Conservation (phyloP, 2,329 filamentous ascomycete genomes). For the Ascochyta clinopodiicola region DNA sequence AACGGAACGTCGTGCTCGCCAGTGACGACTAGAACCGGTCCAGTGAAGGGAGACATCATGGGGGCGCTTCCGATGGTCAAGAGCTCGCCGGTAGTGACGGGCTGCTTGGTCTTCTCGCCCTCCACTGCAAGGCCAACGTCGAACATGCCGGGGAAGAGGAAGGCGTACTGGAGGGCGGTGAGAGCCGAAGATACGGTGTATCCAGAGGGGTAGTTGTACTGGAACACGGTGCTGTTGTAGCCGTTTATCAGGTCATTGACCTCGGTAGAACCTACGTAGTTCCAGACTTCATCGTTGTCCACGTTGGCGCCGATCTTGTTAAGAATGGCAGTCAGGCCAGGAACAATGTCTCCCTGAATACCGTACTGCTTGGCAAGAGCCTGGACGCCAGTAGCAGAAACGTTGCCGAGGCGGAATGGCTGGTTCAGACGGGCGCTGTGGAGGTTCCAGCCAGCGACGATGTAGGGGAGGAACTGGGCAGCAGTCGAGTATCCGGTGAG, state of each 20-base stretch:
- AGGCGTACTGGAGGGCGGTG: conserved; percentile 59
- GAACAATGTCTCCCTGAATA: conserved; percentile 20
- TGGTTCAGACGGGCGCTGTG: conserved; percentile 54
- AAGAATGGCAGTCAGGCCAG: conserved; percentile 27
- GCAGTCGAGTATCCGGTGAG: conserved; percentile 67
- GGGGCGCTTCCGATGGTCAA: conserved; percentile 59
- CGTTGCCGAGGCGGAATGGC: conserved; percentile 49
- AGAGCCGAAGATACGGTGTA: conserved; percentile 60
- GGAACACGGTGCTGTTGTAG: conserved; percentile 34
- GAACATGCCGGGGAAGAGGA: conserved; percentile 59
- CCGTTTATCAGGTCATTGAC: conserved; percentile 38
- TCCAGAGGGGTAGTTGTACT: conserved; percentile 52
- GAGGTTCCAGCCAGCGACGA: conserved; percentile 57
- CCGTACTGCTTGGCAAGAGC: conserved; percentile 19
- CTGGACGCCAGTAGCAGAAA: conserved; percentile 21
- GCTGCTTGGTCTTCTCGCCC: conserved; percentile 59
- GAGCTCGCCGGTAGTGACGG: conserved; percentile 65
- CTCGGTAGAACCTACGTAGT: conserved; percentile 39
- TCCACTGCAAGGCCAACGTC: conserved; percentile 60
- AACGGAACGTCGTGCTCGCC: conserved; percentile 61
- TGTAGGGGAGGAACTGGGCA: conserved; percentile 51
- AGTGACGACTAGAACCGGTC: conserved; percentile 66
- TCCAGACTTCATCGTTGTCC: conserved; percentile 32
- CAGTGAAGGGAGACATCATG: conserved; percentile 52
- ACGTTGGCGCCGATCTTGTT: conserved; percentile 21